A percentile compares a stretch with the other conserved stretches of the same genome.
Conservation (phyloP, 768 basidiomycete genomes). For the Mycena polygramma region DNA sequence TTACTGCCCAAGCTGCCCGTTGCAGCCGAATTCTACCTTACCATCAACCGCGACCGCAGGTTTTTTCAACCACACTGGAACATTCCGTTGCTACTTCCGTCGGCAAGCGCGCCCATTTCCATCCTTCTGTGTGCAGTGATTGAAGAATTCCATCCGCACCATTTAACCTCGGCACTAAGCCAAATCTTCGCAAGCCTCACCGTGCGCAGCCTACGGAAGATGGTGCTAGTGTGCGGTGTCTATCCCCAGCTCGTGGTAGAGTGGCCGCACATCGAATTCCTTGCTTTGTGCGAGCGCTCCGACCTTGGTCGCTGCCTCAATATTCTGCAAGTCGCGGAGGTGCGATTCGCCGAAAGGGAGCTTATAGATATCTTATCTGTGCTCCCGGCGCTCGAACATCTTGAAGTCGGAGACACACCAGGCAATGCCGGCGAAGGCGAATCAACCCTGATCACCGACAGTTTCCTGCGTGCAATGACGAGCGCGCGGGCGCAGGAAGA, state of each 20-base stretch:
- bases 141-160: neutral
- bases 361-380: slow-evolving; percentile 10
- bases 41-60: too few species aligned
- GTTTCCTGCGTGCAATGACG: slow-evolving; percentile 5
- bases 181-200: slow-evolving; percentile 13
- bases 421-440: neutral
- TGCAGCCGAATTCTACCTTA: too few species aligned
- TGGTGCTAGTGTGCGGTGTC: neutral
- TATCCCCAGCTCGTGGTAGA: slow-evolving; percentile 5
- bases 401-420: slow-evolving; percentile 12
- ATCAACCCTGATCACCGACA: slow-evolving; percentile 9
- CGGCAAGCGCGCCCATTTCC: neutral
- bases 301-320: slow-evolving; percentile 5
- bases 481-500: neutral
- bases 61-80: too few species aligned
- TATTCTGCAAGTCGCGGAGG: slow-evolving; percentile 15
- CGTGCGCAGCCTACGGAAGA: neutral
- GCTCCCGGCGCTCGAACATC: slow-evolving; percentile 21
- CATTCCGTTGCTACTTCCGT: too few species aligned
- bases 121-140: neutral
- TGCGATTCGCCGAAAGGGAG: slow-evolving; percentile 3
- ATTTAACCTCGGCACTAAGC: neutral
- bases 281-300: slow-evolving; percentile 15
- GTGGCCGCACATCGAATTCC: slow-evolving; percentile 20
- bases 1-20: neutral